Percentiles rank a stretch among this genome's conserved stretches.
Conservation (phyloP, 2,329 filamentous ascomycete species). For the Hypoxylon sp. region DNA sequence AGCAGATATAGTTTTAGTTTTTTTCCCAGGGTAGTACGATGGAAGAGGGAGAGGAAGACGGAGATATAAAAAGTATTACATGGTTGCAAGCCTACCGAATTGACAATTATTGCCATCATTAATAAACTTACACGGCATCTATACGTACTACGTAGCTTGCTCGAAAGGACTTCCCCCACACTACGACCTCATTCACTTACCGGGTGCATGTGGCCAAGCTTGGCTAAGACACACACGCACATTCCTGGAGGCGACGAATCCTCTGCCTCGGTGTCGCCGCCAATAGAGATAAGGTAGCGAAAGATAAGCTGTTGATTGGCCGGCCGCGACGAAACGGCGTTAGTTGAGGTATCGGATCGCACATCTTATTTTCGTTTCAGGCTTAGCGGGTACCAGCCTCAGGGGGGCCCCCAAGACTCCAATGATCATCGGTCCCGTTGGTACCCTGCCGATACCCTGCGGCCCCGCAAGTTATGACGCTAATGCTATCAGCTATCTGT, state of each 20-base stretch:
- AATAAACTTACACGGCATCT: slow-evolving; percentile 17
- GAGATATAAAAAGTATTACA: slow-evolving; percentile 24
- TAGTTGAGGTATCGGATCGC: slow-evolving; percentile 24
- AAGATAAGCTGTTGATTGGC: slow-evolving; percentile 40
- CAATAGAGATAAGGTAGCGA: slow-evolving; percentile 34
- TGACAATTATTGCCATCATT: not conserved
- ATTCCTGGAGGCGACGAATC: slow-evolving; percentile 23
- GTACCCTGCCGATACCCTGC: slow-evolving; percentile 25
- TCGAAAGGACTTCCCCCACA: slow-evolving; percentile 10
- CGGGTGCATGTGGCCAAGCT: slow-evolving; percentile 15
- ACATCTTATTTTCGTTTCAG: slow-evolving; percentile 28
- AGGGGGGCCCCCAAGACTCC: slow-evolving; percentile 20
- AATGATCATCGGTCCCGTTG: slow-evolving; percentile 29
- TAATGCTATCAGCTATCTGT: slow-evolving; percentile 43
- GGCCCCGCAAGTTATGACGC: slow-evolving; percentile 40
- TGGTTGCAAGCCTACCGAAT: slow-evolving; percentile 21
- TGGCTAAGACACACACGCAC: slow-evolving; percentile 11
- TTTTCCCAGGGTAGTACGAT: not conserved
- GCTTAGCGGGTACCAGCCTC: slow-evolving; percentile 30
- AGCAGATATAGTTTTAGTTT: slow-evolving; percentile 9
- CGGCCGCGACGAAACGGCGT: slow-evolving; percentile 3
- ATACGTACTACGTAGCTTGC: slow-evolving; percentile 11
- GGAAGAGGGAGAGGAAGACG: slow-evolving; percentile 12
- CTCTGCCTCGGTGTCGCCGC: slow-evolving; percentile 34
- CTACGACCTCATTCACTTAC: slow-evolving; percentile 22